Evolutionary conservation across 108 stramenopile species (phyloP), one percentile per base, ranked within the genome.

Genomic region (Cyclotella sp.): DNA sequence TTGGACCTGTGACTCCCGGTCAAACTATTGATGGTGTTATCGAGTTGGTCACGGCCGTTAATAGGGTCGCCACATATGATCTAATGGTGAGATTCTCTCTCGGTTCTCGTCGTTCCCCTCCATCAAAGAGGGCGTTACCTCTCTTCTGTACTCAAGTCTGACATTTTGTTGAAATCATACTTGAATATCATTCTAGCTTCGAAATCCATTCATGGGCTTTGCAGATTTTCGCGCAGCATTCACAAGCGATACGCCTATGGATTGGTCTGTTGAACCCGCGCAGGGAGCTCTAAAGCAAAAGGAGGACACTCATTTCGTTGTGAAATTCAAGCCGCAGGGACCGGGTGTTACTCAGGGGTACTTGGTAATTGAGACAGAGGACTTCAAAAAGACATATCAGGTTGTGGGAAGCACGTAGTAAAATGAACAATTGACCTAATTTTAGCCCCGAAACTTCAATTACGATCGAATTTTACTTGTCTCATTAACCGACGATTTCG

Each of bases 171-270:
- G 49, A 16, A 19, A 51, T 18, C 9, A 16, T 3, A 40, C 34
- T 9, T 21, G 61, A 39, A 3, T 19, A 19, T 1, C 15, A 14
- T 3, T 19, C 39, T 26, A 84, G 83, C 71, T 84, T 43, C 75
- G 84, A 73, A 94, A 94, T 75, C 81, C 78, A 18, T 95, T 84
- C 90, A 95, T 95, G 94, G 94, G 94, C 51, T 95, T 92, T 85
- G 87, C 94, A 12, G 94, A 95, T 55, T 95, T 95, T 71, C 89
- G 94, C 45, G 94, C 94, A 30, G 89, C 90, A 26, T 92, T 95
- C 75, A 86, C 88, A 47, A n/a, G 79, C 10, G 90, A 90, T 16
- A 88, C 87, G 14, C 63, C 74, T 18, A 63, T 55, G 42, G 87
- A 87, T 68, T 95, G 85, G 78, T 83, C 85, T 26, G 84, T 92